Conservation (phyloP, 257 asterid genomes). For the Oldenlandia corymbosa region DNA sequence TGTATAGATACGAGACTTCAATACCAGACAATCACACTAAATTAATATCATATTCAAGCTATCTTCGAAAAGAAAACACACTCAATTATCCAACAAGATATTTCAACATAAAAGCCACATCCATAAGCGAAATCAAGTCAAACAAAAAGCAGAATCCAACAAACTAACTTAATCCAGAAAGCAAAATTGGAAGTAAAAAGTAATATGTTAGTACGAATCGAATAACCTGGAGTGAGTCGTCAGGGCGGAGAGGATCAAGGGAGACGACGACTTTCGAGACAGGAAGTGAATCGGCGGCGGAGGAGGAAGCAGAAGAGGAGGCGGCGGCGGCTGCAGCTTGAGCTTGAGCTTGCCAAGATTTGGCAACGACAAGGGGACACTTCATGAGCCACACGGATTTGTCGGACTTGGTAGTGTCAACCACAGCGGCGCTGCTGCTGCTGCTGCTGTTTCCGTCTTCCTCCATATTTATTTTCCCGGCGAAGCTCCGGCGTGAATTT, state of each 20-base stretch:
- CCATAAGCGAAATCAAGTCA: background rate
- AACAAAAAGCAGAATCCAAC: background rate
- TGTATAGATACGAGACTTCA: background rate
- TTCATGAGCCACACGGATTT: conserved; percentile 87
- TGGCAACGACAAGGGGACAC: conserved; percentile 80
- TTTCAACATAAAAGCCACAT: too few relatives aligned
- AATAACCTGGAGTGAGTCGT: conserved; percentile 51
- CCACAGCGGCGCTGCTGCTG: conserved; percentile 18
- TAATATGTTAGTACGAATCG: background rate
- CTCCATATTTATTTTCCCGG: conserved; percentile 36
- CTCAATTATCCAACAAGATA: background rate
- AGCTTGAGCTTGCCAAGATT: conserved; percentile 69
- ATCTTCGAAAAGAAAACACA: background rate
- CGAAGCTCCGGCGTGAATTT: background rate
- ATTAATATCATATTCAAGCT: background rate
- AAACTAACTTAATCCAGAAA: background rate
- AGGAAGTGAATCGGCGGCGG: conserved; percentile 42
- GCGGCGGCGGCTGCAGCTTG: too few relatives aligned
- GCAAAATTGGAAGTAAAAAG: background rate
- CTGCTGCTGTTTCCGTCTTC: conserved; percentile 26
- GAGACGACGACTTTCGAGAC: conserved; percentile 80
- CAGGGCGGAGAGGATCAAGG: conserved; percentile 65
- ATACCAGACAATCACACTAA: background rate
- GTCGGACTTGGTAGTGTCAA: conserved; percentile 55
- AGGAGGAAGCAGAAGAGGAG: conserved; percentile 23